Evolutionary conservation across 2,329 filamentous ascomycete species (phyloP).

Genomic region (Didymellaceae sp.): DNA sequence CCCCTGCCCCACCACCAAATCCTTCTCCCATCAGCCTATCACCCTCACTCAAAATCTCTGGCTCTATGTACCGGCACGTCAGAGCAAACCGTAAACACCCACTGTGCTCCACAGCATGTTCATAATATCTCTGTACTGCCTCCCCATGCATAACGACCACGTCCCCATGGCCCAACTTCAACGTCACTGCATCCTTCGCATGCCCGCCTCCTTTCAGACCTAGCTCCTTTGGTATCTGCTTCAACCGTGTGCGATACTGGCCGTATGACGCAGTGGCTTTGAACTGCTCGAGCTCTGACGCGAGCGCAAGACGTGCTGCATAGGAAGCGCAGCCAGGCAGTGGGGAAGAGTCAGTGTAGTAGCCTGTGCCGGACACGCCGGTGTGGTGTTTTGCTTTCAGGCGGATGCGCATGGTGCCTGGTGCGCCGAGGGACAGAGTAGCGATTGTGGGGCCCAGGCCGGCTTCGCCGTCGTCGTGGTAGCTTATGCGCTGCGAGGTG

Average conservation of each 20-base stretch:
- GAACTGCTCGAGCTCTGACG: conserved; percentile 32
- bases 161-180: conserved; percentile 67
- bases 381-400: conserved; percentile 60
- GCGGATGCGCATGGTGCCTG: conserved; percentile 64
- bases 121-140: conserved; percentile 65
- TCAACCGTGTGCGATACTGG: conserved; percentile 36
- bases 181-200: conserved; percentile 48
- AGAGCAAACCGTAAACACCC: conserved; percentile 63
- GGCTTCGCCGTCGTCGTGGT: conserved; percentile 71
- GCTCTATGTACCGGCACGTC: conserved; percentile 61
- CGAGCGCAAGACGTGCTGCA: conserved; percentile 42
- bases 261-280: conserved; percentile 14
- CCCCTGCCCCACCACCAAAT: conserved; percentile 22
- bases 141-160: conserved; percentile 69
- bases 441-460: conserved; percentile 68
- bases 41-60: conserved; percentile 46
- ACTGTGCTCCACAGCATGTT: conserved; percentile 62
- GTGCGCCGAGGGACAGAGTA: conserved; percentile 63
- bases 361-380: conserved; percentile 43
- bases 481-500: conserved; percentile 64
- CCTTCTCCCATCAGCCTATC: no score
- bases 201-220: conserved; percentile 39
- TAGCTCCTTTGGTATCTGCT: conserved; percentile 48
- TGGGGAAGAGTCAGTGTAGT: conserved; percentile 42
- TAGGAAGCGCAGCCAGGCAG: conserved; percentile 43